Evolutionary conservation across 768 basidiomycete species (phyloP).

Genomic region (Cystobasidium tubakii): DNA sequence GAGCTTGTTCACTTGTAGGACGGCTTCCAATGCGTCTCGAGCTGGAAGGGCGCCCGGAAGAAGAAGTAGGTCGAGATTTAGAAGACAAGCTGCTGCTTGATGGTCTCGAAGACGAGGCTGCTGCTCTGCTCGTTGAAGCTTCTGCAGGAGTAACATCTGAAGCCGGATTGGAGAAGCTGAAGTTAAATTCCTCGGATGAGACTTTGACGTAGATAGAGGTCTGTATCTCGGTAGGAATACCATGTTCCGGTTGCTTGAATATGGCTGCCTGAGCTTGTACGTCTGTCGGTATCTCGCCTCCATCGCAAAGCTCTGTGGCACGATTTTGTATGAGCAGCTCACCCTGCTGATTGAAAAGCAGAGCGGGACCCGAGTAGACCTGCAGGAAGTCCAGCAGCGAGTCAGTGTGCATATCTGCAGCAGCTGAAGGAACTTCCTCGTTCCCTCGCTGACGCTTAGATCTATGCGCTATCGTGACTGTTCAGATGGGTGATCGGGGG

Average conservation of each 20-base stretch:
- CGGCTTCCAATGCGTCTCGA: neutral
- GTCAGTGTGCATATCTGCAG: slow-evolving; percentile 10
- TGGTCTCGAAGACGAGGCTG: neutral
- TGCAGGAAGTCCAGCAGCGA: slow-evolving; percentile 32
- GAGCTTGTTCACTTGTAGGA: neutral
- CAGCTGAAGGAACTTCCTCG: neutral
- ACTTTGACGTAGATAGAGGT: slow-evolving; percentile 3
- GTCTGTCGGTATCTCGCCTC: neutral
- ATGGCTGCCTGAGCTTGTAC: slow-evolving; percentile 1
- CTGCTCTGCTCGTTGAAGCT: neutral
- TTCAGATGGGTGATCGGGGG: neutral
- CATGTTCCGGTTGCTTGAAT: neutral
- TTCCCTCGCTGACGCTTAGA: neutral
- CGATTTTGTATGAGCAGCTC: slow-evolving; percentile 15
- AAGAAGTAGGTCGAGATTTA: neutral
- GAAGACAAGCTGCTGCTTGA: neutral
- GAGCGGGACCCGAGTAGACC: slow-evolving; percentile 11
- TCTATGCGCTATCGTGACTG: no score
- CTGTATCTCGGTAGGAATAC: neutral
- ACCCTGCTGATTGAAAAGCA: slow-evolving; percentile 22
- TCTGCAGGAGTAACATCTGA: neutral
- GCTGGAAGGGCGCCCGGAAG: neutral
- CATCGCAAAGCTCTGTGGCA: neutral
- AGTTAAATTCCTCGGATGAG: neutral
- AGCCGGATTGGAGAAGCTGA: neutral